Evolutionary conservation across 148 eudicot genomes (phyloP).

Genomic region (Vaccinium darrowii): DNA sequence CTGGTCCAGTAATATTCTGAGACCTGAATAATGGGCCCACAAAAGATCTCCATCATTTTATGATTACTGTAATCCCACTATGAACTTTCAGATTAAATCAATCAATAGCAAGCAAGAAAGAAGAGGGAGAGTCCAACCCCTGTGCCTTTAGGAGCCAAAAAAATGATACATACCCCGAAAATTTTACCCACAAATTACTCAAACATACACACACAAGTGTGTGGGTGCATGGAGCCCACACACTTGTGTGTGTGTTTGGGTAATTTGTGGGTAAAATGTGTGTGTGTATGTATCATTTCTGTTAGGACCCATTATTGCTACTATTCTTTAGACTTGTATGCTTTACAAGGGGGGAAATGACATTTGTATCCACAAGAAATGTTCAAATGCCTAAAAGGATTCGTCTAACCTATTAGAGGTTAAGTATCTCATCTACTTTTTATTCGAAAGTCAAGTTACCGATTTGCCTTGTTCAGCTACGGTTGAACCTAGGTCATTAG

Average conservation of each 20-base stretch:
- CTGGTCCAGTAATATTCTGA: neutral
- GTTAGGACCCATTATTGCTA: neutral
- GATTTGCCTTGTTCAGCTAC: too few relatives aligned
- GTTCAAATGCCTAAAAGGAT: neutral
- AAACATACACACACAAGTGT: too few relatives aligned
- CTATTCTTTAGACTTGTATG: too few relatives aligned
- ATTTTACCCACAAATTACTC: too few relatives aligned
- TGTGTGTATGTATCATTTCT: too few relatives aligned
- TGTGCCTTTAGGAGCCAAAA: neutral
- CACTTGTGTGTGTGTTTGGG: too few relatives aligned
- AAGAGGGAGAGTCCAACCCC: neutral
- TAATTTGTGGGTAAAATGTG: too few relatives aligned
- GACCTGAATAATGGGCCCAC: neutral
- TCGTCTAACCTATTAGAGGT: neutral
- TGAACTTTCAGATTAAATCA: slow-evolving; percentile 6
- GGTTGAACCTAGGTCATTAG: too few relatives aligned
- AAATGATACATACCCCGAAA: too few relatives aligned
- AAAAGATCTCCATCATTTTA: neutral
- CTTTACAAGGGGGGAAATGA: neutral
- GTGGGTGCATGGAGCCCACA: too few relatives aligned
- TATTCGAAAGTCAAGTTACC: too few relatives aligned
- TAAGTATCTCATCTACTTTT: neutral
- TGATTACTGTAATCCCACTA: neutral
- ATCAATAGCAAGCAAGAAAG: neutral
- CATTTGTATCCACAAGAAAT: neutral